Base-by-base conservation (phyloP, 202 grass and related monocot species). In the Bolboschoenoplectus hybrid region DNA sequence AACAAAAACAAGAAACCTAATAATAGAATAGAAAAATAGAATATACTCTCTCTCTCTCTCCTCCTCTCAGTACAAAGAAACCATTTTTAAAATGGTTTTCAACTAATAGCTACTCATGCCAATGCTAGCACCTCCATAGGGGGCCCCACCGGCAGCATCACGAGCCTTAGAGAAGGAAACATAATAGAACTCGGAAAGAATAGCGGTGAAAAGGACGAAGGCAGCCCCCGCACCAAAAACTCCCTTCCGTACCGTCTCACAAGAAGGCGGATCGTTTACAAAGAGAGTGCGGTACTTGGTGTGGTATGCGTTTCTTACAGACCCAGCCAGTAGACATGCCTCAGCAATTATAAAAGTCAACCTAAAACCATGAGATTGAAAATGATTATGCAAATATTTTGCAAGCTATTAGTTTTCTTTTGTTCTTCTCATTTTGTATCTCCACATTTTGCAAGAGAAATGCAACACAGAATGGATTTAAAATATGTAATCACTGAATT, bases 161-260 rank as follows among this genome's bases (percentile, higher is more conserved):
- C 67, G 83, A 56, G 96, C 88, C 85, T 91, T 95, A 53, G 88
- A 89, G 86, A 92, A 98, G 79, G 88, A 80, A 65, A 94, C 53
- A 86, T 95, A 98, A 67, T 98, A 95, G 75, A 98, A 77, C 69
- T 95, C 96, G 0, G 91, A 90, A 47, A 98, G 89, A 81, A 98
- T 91, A 61, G 93, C 93, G 0, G 96, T 92, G 86, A 98, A 95
- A 74, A 98, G 94, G 47, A 94, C 91, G 80, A 98, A 98, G 69
- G 96, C 96, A 1, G 93, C 96, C 34, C 96, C 96, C 3, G 96
- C 90, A 1, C 87, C 96, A 1, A 98, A 98, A 19, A 98, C 90
- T 3, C 96, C 96, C 82, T 98, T 98, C 76, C 96, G 88, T 76
- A 98, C 70, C 0, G 90, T 98, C 86, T 98, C 91, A 19, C 96